Base-by-base conservation (phyloP, 192 early-diverging fungal genomes). In the Globomyces pollinis-pini region DNA sequence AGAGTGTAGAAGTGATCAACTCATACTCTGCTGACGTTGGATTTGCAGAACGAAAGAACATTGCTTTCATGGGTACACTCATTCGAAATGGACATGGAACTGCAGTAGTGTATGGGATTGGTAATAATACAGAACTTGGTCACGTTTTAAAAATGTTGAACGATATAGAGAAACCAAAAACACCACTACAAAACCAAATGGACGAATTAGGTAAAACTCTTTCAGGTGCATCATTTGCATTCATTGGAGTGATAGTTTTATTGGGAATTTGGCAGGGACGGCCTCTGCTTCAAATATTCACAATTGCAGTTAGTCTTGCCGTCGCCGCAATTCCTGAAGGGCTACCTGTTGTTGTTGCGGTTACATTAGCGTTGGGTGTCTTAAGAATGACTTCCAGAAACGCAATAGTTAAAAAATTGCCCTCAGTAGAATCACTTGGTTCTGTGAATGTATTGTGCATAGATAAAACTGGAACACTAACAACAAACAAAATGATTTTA, bases 301-400 rank as follows among this genome's bases (percentile, higher is more conserved):
- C 91, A 33, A 93, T 96, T 43, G 35, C 54, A 81, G 87, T 92
- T 20, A 85, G 82, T 79, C 78, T 98, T 53, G 93, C 93, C 0
- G 95, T 98, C 0, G 95, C 95, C 16, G 92, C 93, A n/a, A 96
- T 98, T 60, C 95, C 95, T 23, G 93, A 96, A 70, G 95, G 95
- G 28, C 74, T 98, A 23, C 95, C 95, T 1, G 91, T 98, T 65
- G 93, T 95, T 3, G 95, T 98, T 3, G 93, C 92, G 0, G 93
- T 98, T 11, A 98, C 95, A 8, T 74, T 98, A 41, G 93, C 94
- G 8, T 64, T 93, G 11, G 93, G 93, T 26, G 93, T 96, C 24
- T 77, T 96, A 50, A 74, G 89, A 18, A 92, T 98, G 91, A 91
- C 93, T 1, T 86, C 85, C 41, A 79, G 89, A 53, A 83, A 90